phyloP scores from a whole-genome alignment of 1,284 basidiomycete species.

The Ustanciosporium gigantosporum region DNA sequence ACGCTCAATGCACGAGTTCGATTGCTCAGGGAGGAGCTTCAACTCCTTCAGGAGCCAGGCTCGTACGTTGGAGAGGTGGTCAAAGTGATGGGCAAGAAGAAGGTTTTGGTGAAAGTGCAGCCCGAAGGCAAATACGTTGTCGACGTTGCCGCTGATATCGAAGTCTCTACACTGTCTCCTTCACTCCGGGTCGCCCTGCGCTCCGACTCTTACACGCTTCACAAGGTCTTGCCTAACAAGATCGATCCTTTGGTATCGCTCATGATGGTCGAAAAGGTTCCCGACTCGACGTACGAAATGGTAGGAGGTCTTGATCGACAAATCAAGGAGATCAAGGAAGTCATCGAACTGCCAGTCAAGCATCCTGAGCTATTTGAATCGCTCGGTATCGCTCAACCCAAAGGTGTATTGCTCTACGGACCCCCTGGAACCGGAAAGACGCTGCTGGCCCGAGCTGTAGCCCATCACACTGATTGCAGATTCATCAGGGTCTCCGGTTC shows the following conservation, averaged over 20 bases:
- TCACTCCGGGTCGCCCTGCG: slow-evolving; percentile 91
- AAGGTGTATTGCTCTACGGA: slow-evolving; percentile 64
- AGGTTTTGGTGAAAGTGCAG: slow-evolving; percentile 96
- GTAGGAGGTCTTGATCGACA: slow-evolving; percentile 97
- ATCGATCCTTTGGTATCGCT: slow-evolving; percentile 60
- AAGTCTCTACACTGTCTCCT: slow-evolving; percentile 77
- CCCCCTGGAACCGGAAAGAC: slow-evolving; percentile 61
- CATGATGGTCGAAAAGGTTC: slow-evolving; percentile 99
- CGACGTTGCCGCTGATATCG: slow-evolving; percentile 87
- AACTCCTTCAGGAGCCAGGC: slow-evolving; percentile 92
- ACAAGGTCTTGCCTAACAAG: slow-evolving; percentile 61
- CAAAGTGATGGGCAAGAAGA: slow-evolving; percentile 99
- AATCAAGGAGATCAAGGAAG: slow-evolving; percentile 99
- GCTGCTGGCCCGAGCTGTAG: slow-evolving; percentile 58
- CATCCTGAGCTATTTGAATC: slow-evolving; percentile 96
- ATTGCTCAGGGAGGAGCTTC: slow-evolving; percentile 84
- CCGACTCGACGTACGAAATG: slow-evolving; percentile 99
- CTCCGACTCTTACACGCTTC: slow-evolving; percentile 83
- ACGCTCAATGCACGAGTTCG: slow-evolving; percentile 89
- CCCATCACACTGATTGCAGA: slow-evolving; percentile 93
- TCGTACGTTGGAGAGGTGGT: slow-evolving; percentile 97
- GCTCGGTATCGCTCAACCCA: slow-evolving; percentile 95
- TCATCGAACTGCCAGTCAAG: slow-evolving; percentile 96
- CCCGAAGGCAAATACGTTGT: slow-evolving; percentile 99
- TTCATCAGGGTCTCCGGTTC: slow-evolving; percentile 96